phyloP scores from a whole-genome alignment of 176 grass and related monocot species.

The Olyra latifolia region DNA sequence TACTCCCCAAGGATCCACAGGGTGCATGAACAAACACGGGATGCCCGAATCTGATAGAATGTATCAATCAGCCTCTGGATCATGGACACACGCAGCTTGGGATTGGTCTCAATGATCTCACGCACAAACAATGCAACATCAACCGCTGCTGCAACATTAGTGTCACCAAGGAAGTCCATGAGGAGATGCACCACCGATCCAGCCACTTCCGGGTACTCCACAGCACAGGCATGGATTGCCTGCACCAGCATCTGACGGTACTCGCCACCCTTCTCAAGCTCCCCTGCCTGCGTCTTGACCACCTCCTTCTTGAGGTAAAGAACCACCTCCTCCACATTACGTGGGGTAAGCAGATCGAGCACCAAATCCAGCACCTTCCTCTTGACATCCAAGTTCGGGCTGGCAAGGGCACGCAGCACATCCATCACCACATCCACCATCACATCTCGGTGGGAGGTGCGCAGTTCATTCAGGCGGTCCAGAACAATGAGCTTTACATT shows the following conservation, averaged over 20 bases:
- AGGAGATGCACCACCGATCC: constrained; percentile 69
- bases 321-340: constrained; percentile 76
- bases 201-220: constrained; percentile 69
- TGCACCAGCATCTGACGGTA: constrained; percentile 83
- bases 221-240: constrained; percentile 63
- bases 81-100: constrained; percentile 74
- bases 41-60: constrained; percentile 77
- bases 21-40: constrained; percentile 55
- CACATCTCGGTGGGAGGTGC: constrained; percentile 52
- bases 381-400: constrained; percentile 59
- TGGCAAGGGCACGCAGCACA: constrained; percentile 53
- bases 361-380: constrained; percentile 75
- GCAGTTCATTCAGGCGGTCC: constrained; percentile 60
- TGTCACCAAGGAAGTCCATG: constrained; percentile 85
- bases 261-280: constrained; percentile 61
- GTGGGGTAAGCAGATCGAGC: constrained; percentile 59
- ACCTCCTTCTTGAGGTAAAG: constrained; percentile 82
- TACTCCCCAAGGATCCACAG: constrained; percentile 81
- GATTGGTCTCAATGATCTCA: constrained; percentile 80
- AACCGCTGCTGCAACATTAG: constrained; percentile 65
- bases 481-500: constrained; percentile 72
- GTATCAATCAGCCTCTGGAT: constrained; percentile 68
- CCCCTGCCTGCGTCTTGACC: constrained; percentile 63
- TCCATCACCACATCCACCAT: constrained; percentile 81
- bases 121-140: constrained; percentile 76